These are phyloP conservation scores for Colletotrichum paranaense DNA, from an alignment of 2,329 filamentous ascomycete genomes.

Conservation along the genomic window DNA sequence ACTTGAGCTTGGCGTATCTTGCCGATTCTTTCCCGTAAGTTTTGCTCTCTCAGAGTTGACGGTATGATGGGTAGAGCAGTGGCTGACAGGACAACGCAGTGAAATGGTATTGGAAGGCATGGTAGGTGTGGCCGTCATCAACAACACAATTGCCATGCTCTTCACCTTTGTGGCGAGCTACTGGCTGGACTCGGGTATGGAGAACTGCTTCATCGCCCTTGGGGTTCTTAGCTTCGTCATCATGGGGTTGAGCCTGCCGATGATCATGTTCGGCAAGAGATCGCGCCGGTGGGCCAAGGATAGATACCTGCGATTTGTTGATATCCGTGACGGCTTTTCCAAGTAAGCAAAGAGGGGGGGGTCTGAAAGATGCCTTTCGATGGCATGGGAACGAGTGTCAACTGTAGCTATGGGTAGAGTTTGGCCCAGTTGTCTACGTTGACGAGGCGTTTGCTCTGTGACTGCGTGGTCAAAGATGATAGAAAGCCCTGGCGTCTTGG, in stretches of 20 bases:
- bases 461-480: no score
- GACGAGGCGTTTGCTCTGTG: no score
- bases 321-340: conserved; percentile 55
- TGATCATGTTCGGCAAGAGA: conserved; percentile 65
- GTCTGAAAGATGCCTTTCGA: neutral
- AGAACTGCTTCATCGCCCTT: conserved; percentile 63
- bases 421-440: no score
- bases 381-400: neutral
- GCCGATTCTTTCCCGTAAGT: conserved; percentile 62
- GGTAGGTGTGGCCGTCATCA: conserved; percentile 68
- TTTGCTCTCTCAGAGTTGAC: neutral
- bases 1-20: conserved; percentile 65
- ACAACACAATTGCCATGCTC: conserved; percentile 65
- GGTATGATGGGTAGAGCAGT: no score
- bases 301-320: conserved; percentile 58
- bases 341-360: conserved; percentile 3
- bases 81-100: neutral
- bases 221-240: conserved; percentile 62
- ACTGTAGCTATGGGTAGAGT: no score
- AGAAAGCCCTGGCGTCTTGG: no score
- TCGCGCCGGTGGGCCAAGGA: conserved; percentile 58
- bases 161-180: conserved; percentile 63
- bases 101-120: conserved; percentile 69
- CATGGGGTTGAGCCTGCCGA: conserved; percentile 61
- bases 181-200: conserved; percentile 60